Conservation (phyloP, 2,329 filamentous ascomycete genomes). For the Exophiala phaeomuriformis region DNA sequence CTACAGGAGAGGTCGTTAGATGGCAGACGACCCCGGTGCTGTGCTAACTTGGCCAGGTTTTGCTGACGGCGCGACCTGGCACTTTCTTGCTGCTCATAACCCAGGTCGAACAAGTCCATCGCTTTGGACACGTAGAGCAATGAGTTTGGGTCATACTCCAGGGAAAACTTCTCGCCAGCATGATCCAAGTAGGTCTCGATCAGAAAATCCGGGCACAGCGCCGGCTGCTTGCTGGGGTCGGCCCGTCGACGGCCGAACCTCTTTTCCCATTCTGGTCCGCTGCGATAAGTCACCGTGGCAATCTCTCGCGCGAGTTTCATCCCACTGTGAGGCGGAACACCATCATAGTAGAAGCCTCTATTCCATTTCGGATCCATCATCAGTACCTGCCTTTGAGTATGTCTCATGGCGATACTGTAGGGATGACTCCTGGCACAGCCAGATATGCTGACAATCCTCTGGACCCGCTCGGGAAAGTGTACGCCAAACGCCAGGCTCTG, state of each 20-base stretch:
- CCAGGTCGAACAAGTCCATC: slow-evolving; percentile 96
- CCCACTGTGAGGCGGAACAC: slow-evolving; percentile 80
- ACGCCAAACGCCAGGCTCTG: slow-evolving; percentile 83
- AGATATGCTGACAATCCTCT: slow-evolving; percentile 77
- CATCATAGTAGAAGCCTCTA: slow-evolving; percentile 83
- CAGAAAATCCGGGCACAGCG: slow-evolving; percentile 92
- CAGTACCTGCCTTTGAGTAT: slow-evolving; percentile 91
- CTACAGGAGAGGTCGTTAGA: slow-evolving; percentile 55
- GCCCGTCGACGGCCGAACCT: slow-evolving; percentile 82
- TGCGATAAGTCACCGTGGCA: slow-evolving; percentile 93
- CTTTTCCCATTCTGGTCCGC: slow-evolving; percentile 94
- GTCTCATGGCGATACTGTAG: slow-evolving; percentile 97
- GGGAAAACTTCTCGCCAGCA: slow-evolving; percentile 94
- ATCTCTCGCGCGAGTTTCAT: slow-evolving; percentile 99
- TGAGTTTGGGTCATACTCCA: slow-evolving; percentile 94
- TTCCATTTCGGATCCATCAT: slow-evolving; percentile 99
- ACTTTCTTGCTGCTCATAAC: slow-evolving; percentile 59
- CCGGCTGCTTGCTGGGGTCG: slow-evolving; percentile 77
- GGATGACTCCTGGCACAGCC: slow-evolving; percentile 92
- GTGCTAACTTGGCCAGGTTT: slow-evolving; percentile 50
- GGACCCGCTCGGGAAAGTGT: slow-evolving; percentile 73
- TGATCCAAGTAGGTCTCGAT: slow-evolving; percentile 98
- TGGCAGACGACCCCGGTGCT: slow-evolving; percentile 32
- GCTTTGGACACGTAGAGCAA: slow-evolving; percentile 95
- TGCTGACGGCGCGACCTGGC: slow-evolving; percentile 56